Conservation (phyloP, 768 basidiomycete species). For the Xerocomellus intermedius region DNA sequence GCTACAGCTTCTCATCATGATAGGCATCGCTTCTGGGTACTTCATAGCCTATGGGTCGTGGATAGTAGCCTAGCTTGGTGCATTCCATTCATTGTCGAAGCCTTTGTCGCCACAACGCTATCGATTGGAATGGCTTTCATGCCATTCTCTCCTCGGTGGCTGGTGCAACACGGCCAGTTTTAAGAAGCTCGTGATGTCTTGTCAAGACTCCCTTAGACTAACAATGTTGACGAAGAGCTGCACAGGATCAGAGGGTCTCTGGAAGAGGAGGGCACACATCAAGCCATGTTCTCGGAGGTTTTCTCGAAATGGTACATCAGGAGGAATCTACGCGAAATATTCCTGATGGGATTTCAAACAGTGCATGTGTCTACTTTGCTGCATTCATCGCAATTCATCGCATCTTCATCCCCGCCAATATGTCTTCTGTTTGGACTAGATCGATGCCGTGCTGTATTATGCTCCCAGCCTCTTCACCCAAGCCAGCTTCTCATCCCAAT, state of each 20-base stretch:
- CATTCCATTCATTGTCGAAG: slow-evolving; percentile 27
- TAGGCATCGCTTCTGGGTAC: slow-evolving; percentile 41
- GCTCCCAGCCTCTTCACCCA: slow-evolving; percentile 50
- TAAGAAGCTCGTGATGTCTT: slow-evolving; percentile 35
- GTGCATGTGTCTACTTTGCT: slow-evolving; percentile 15
- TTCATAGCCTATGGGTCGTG: slow-evolving; percentile 27
- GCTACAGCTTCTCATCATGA: slow-evolving; percentile 43
- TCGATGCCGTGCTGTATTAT: slow-evolving; percentile 35
- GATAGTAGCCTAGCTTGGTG: slow-evolving; percentile 28
- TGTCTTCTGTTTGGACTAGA: slow-evolving; percentile 12
- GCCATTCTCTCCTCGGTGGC: slow-evolving; percentile 24
- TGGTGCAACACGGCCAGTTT: slow-evolving; percentile 33
- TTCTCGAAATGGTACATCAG: slow-evolving; percentile 30
- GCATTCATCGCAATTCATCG: background rate
- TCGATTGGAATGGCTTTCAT: slow-evolving; percentile 25
- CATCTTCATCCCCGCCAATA: background rate
- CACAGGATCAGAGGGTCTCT: slow-evolving; percentile 17
- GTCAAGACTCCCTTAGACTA: slow-evolving; percentile 11
- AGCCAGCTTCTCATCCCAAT: slow-evolving; percentile 46
- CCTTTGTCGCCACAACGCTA: slow-evolving; percentile 17
- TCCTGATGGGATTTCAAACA: slow-evolving; percentile 44
- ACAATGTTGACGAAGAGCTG: slow-evolving; percentile 23
- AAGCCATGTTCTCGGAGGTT: slow-evolving; percentile 25
- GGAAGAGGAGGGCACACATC: slow-evolving; percentile 21
- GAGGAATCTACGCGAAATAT: slow-evolving; percentile 41